These are phyloP conservation scores for Plectosphaerella sp. DNA, from an alignment of 2,329 filamentous ascomycete species.

Conservation along the genomic window DNA sequence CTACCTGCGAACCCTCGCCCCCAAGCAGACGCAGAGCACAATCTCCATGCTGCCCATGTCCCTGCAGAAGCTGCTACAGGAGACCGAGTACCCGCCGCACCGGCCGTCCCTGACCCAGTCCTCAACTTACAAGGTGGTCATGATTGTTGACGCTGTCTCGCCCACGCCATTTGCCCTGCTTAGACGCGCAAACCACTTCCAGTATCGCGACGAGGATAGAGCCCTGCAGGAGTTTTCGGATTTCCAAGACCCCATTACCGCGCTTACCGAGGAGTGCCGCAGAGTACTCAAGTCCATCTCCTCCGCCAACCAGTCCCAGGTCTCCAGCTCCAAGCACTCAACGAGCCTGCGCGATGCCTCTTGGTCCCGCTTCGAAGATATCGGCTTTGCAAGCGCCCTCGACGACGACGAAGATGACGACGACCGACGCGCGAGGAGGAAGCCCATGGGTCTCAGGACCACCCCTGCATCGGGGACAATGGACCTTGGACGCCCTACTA, in stretches of 20 bases:
- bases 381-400: slow-evolving; percentile 77
- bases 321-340: slow-evolving; percentile 65
- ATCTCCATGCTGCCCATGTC: slow-evolving; percentile 87
- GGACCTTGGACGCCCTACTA: slow-evolving; percentile 76
- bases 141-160: slow-evolving; percentile 94
- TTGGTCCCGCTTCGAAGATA: slow-evolving; percentile 95
- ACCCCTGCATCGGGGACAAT: slow-evolving; percentile 63
- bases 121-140: slow-evolving; percentile 82
- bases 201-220: slow-evolving; percentile 84
- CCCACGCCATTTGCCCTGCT: slow-evolving; percentile 90
- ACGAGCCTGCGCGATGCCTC: slow-evolving; percentile 78
- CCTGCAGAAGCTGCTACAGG: slow-evolving; percentile 82
- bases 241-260: slow-evolving; percentile 82
- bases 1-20: slow-evolving; percentile 84
- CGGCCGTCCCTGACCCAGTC: slow-evolving; percentile 72
- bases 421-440: slow-evolving; percentile 31
- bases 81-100: slow-evolving; percentile 90
- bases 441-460: slow-evolving; percentile 51
- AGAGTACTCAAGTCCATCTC: slow-evolving; percentile 88
- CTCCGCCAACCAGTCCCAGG: slow-evolving; percentile 78
- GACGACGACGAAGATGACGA: slow-evolving; percentile 68
- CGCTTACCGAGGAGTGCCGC: slow-evolving; percentile 88
- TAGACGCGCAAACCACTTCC: slow-evolving; percentile 87
- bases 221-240: slow-evolving; percentile 83
- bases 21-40: slow-evolving; percentile 70